Conservation (phyloP, 306 rosid genomes). For the Pueraria montana region DNA sequence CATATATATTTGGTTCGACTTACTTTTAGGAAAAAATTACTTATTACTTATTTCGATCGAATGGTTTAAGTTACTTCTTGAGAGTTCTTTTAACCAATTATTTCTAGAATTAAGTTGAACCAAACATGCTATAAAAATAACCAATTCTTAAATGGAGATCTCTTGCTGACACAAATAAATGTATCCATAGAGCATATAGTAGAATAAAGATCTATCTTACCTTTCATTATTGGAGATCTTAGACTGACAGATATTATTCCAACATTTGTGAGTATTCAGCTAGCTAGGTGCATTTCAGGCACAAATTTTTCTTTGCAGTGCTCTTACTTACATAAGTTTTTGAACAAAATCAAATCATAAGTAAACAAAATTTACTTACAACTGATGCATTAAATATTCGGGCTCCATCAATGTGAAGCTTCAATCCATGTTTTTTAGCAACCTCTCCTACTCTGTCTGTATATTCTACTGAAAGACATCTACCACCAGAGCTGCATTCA, state of each 20-base stretch:
- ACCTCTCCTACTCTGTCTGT: conserved; percentile 84
- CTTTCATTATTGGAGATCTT: neutral
- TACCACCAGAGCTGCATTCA: conserved; percentile 80
- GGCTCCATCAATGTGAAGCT: conserved; percentile 96
- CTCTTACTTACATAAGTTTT: neutral
- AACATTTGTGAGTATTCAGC: neutral
- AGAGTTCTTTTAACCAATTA: neutral
- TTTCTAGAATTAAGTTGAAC: neutral
- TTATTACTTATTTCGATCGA: neutral
- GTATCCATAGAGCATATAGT: neutral
- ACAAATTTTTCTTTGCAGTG: neutral
- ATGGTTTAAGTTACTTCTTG: neutral
- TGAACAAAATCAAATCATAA: conserved; percentile 1
- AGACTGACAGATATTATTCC: neutral
- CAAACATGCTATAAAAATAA: neutral
- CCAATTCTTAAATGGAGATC: neutral
- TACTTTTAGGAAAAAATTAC: neutral
- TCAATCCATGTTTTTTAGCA: conserved; percentile 84
- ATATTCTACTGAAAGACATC: conserved; percentile 84
- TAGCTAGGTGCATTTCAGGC: neutral
- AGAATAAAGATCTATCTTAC: neutral
- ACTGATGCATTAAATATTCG: conserved; percentile 90
- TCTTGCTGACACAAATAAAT: neutral
- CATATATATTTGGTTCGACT: neutral
- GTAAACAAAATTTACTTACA: conserved; percentile 57